These are phyloP conservation scores for Globisporangium perplexum DNA, from an alignment of 352 stramenopile genomes.

Conservation along the genomic window DNA sequence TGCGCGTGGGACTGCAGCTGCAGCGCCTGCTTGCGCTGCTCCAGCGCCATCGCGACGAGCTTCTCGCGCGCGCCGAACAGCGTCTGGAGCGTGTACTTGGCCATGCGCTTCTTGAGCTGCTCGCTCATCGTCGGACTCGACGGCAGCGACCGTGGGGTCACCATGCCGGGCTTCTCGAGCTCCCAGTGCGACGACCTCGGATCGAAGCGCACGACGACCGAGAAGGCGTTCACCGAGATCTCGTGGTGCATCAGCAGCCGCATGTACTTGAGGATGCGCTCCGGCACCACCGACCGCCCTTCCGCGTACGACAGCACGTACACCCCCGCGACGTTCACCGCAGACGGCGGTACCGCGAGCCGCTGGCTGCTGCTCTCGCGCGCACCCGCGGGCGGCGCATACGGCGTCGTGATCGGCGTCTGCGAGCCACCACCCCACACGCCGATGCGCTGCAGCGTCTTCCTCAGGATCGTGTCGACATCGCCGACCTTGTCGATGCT, in stretches of 20 bases:
- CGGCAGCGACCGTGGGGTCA: conserved; percentile 68
- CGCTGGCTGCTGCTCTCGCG: conserved; percentile 10
- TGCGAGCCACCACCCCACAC: conserved; percentile 80
- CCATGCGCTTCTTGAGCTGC: conserved; percentile 70
- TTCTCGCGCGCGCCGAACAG: conserved; percentile 56
- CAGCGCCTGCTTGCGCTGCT: conserved; percentile 28
- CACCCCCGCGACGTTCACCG: conserved; percentile 31
- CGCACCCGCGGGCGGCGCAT: conserved; percentile 17
- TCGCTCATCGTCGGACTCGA: conserved; percentile 65
- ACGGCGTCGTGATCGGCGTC: conserved; percentile 77
- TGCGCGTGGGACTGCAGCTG: background rate
- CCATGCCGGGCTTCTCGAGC: conserved; percentile 72
- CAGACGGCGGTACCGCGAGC: conserved; percentile 6
- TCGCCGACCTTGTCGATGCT: conserved; percentile 74
- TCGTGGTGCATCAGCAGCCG: conserved; percentile 82
- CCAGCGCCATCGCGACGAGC: conserved; percentile 39
- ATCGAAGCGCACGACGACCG: conserved; percentile 72
- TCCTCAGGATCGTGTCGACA: conserved; percentile 61
- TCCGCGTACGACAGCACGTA: conserved; percentile 81
- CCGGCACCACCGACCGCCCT: conserved; percentile 59
- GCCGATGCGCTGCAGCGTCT: conserved; percentile 61
- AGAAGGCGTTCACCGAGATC: conserved; percentile 81
- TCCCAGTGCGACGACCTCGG: conserved; percentile 67
- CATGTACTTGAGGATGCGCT: conserved; percentile 84
- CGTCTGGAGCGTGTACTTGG: conserved; percentile 70